Base-by-base conservation (phyloP, 2,329 filamentous ascomycete genomes). In the Cordyceps pruinosa region DNA sequence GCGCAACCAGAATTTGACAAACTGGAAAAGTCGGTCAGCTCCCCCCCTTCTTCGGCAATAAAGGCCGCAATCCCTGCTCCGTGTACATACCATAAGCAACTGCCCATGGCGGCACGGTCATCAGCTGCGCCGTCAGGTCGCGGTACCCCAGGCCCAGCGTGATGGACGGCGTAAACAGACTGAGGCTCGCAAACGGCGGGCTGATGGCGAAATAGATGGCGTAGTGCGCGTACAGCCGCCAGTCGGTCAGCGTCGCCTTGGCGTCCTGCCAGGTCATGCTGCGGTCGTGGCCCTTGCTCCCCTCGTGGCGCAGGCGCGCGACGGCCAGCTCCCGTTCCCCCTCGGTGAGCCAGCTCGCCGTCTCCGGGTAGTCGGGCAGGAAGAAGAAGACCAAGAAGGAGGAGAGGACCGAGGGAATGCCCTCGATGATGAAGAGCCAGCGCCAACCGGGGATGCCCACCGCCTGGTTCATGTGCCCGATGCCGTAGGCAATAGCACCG, bases 401-500 rank as follows among this genome's bases (percentile, higher is more conserved):
- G 10, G 69, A 88, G 0, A 89, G 13, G 7, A 87, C 77, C 0
- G 87, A 89, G 0, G 80, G 79, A 8, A 88, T 74, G 6, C 87
- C 87, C 69, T 86, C 82, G 35, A 86, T 72, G 59, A 85, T 77
- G 62, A 83, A 83, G 30, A 83, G 76, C 81, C 76, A 91, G 26
- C 87, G 77, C 88, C 88, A 91, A 10, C 83, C 88, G 3, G 78
- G 75, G 23, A 85, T 75, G 2, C 86, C 86, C 0, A 73, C 70
- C 1, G 80, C 69, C 7, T 81, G 78, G 62, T 89, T 84, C 82
- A 91, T 87, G 64, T 86, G 84, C 0, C 85, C 85, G 59, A 90
- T 86, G 1, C 77, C 86, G 60, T 86, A 90, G 1, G 88, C 88
- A 9, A 91, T 80, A 1, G 89, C 77, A 2, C 88, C 88, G 9